Base-by-base conservation (phyloP, 768 basidiomycete species). In the Lactifluus subvellereus region DNA sequence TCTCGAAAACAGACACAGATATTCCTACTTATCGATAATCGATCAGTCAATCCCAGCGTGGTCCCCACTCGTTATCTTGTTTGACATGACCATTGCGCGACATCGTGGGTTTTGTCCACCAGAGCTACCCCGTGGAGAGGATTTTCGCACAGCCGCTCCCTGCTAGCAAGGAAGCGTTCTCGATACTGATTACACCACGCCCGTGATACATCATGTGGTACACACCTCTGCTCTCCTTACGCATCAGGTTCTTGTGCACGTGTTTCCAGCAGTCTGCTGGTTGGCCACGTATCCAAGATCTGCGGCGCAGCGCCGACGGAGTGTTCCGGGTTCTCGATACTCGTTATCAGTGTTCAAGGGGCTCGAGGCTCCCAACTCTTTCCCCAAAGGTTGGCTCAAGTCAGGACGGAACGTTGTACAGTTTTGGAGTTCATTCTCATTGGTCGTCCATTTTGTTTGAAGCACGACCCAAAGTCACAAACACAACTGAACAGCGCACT, bases 321-420 rank as follows among this genome's bases (percentile, higher is more conserved):
- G 72, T 11, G 68, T 78, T 1, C 79, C 82, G 37, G 52, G 32
- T 27, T 45, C 14, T 27, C 16, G 45, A 48, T 27, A 6, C 9
- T 27, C 22, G 47, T 48, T 48, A 53, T 10, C 42, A 35, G 18
- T 43, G 13, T 32, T 22, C 13, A 22, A 37, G 35, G n/a, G 35
- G 5, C 11, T 11, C 22, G 13, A 54, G 20, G n/a, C 33, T 33
- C 37, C 30, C 57, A 27, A 63, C 69, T 77, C 14, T 82, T 83
- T 75, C 79, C 80, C 10, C 70, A 72, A 66, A 81, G 80, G 82
- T 82, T 81, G 81, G 79, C 11, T 80, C 78, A 18, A 80, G 82
- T 66, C 80, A 82, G 62, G 72, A 70, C 40, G 81, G 80, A 69
- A 72, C 4, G 32, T 18, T 42, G n/a, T 8, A 33, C 49, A 22